These are phyloP conservation scores for Cytidiella melzeri DNA, from an alignment of 768 basidiomycete species.

Conservation along the genomic window DNA sequence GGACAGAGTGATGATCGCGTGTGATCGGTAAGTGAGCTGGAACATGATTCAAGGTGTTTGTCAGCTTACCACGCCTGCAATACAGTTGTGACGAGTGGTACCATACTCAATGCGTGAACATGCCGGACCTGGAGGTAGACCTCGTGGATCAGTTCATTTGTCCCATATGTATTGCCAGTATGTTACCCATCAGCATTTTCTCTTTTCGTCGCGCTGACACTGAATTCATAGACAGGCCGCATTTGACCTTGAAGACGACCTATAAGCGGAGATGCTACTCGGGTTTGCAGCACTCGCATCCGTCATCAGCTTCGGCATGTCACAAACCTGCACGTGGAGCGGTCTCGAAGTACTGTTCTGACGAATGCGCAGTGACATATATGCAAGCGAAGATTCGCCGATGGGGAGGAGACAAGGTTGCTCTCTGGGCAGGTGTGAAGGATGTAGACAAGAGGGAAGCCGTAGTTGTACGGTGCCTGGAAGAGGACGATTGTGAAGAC, in stretches of 20 bases:
- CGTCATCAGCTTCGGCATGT: constrained; percentile 61
- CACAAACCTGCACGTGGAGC: constrained; percentile 75
- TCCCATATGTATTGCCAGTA: constrained; percentile 72
- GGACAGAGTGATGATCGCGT: constrained; percentile 88
- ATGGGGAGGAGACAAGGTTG: constrained; percentile 60
- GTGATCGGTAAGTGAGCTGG: constrained; percentile 64
- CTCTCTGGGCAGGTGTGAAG: constrained; percentile 72
- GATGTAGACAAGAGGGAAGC: constrained; percentile 61
- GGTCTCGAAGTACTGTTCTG: constrained; percentile 89
- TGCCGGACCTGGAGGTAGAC: constrained; percentile 77
- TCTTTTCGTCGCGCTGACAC: constrained; percentile 4
- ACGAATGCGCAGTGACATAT: constrained; percentile 76
- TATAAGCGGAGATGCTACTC: constrained; percentile 77
- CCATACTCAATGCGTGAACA: constrained; percentile 78
- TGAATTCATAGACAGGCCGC: constrained; percentile 40
- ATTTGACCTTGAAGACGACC: constrained; percentile 60
- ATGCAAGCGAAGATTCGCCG: constrained; percentile 59
- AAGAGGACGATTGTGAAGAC: constrained; percentile 1
- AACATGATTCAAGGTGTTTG: too few relatives aligned
- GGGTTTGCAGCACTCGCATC: constrained; percentile 58
- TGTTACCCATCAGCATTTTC: constrained; percentile 28
- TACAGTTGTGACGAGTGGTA: constrained; percentile 96
- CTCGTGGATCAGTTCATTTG: constrained; percentile 92
- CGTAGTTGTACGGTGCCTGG: constrained; percentile 42
- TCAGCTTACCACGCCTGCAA: too few relatives aligned